Base-by-base conservation (phyloP, 2,329 filamentous ascomycete species). In the Magnaporthales sp. region DNA sequence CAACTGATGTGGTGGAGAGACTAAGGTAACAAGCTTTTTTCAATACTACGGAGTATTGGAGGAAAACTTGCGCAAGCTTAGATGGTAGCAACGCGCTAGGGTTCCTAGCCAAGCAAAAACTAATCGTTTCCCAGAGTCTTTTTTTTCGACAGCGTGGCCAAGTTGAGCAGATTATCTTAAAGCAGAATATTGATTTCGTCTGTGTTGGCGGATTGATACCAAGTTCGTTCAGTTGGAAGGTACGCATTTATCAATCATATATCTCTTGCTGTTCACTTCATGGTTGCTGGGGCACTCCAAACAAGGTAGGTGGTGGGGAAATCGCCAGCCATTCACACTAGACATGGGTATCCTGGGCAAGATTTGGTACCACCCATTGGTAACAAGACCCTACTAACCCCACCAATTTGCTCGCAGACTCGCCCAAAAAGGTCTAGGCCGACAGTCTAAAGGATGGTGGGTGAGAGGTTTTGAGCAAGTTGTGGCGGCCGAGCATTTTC, bases 401-500 rank as follows among this genome's bases (percentile, higher is more conserved):
- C 54, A n/a, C 54, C 54, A 58, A 58, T 26, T 58, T 58, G 54
- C 54, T 58, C 54, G 54, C 54, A n/a, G 54, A 58, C 22, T 24
- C 22, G 10, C 24, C 54, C 54, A 58, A 26, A 58, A 58, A 9
- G 54, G 54, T 26, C 54, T 24, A 58, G 54, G 26, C 8, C 22
- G 10, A 11, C 22, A 58, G 54, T 26, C 24, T 58, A 26, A 58
- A 58, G 22, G 32, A 62, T 60, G 64, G 64, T 60, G 51, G 64
- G 64, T 80, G 80, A 79, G 80, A 74, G 75, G 73, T 73, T 82
- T 82, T 83, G 80, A 83, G 80, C 80, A 83, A 77, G 72, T 82
- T 83, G 74, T 79, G 73, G 74, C 72, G 70, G 67, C 63, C 68
- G 67, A 73, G 68, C 68, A 68, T 66, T 67, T 68, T 27, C 24